Percentiles rank a stretch among this genome's conserved stretches.
These are phyloP conservation scores for Yamadazyma kanchanaburiensis DNA, from an alignment of 1,139 yeast genomes.

Conservation along the genomic window DNA sequence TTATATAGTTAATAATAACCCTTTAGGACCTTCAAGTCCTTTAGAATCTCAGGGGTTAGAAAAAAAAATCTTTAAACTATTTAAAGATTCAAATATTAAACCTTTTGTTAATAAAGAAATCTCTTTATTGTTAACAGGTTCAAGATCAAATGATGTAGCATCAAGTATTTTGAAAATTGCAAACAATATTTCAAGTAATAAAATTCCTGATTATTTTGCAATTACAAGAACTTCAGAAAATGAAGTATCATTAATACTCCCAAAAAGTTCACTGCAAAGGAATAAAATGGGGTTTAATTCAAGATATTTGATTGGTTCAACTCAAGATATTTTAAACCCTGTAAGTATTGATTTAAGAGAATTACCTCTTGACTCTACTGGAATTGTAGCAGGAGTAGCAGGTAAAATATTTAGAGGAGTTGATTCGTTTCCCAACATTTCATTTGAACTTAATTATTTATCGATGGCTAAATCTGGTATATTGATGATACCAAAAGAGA, in stretches of 20 bases:
- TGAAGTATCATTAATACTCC: conserved; percentile 54
- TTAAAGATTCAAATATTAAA: conserved; percentile 35
- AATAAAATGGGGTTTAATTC: conserved; percentile 39
- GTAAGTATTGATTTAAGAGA: conserved; percentile 52
- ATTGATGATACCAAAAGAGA: conserved; percentile 57
- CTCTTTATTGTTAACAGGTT: conserved; percentile 57
- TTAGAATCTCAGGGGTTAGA: conserved; percentile 15
- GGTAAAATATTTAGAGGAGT: conserved; percentile 40
- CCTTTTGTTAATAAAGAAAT: conserved; percentile 43
- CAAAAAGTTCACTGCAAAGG: conserved; percentile 37
- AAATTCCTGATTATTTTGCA: conserved; percentile 52
- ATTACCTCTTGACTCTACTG: conserved; percentile 60
- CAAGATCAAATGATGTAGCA: conserved; percentile 48
- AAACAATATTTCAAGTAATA: conserved; percentile 24
- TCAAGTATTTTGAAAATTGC: conserved; percentile 36
- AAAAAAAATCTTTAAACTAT: conserved; percentile 36
- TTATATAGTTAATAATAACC: conserved; percentile 17
- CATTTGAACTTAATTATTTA: conserved; percentile 53
- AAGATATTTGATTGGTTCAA: conserved; percentile 50
- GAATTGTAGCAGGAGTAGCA: conserved; percentile 68
- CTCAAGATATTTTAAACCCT: conserved; percentile 57
- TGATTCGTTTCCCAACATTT: conserved; percentile 11
- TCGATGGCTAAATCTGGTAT: conserved; percentile 63
- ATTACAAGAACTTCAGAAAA: conserved; percentile 53
- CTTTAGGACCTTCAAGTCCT: not conserved